A percentile compares a stretch with the other conserved stretches of the same genome.
Conservation (phyloP, 768 basidiomycete species). For the Trametes maxima region DNA sequence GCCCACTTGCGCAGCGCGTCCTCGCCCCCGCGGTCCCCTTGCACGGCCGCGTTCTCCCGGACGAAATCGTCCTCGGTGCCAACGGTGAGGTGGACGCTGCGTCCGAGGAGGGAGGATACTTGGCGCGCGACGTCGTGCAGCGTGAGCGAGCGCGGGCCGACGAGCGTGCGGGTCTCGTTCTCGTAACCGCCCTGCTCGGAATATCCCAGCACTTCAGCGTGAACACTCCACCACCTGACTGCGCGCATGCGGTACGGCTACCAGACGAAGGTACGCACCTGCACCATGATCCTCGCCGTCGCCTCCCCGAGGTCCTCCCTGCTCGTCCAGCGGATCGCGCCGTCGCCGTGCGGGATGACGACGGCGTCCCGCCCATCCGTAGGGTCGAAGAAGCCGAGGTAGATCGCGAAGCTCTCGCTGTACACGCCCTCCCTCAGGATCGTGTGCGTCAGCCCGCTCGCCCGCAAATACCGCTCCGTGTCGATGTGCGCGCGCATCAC, state of each 20-base stretch:
- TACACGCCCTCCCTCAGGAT: constrained; percentile 41
- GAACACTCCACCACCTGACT: too few relatives aligned
- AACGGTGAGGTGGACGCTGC: constrained; percentile 25
- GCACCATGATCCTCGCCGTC: constrained; percentile 37
- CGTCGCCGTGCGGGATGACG: constrained; percentile 35
- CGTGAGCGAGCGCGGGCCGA: constrained; percentile 29
- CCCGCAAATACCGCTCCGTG: constrained; percentile 37
- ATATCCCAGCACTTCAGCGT: too few relatives aligned
- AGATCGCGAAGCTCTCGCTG: constrained; percentile 36
- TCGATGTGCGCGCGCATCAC: constrained; percentile 38
- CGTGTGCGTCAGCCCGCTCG: constrained; percentile 38
- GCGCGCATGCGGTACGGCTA: neutral
- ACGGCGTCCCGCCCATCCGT: constrained; percentile 28
- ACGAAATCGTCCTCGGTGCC: constrained; percentile 34
- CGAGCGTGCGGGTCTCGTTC: constrained; percentile 34
- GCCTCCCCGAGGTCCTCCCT: constrained; percentile 41
- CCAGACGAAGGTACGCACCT: constrained; percentile 10
- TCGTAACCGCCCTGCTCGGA: constrained; percentile 24
- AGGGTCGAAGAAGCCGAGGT: constrained; percentile 34
- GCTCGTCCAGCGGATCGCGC: constrained; percentile 38
- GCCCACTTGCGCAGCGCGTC: constrained; percentile 33
- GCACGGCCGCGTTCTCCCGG: constrained; percentile 18
- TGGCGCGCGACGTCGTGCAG: constrained; percentile 31
- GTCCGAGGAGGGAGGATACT: constrained; percentile 25
- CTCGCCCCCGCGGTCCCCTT: constrained; percentile 26